Evolutionary conservation across 495 filamentous ascomycete genomes (phyloP).

Genomic region (Annulohypoxylon bovei): DNA sequence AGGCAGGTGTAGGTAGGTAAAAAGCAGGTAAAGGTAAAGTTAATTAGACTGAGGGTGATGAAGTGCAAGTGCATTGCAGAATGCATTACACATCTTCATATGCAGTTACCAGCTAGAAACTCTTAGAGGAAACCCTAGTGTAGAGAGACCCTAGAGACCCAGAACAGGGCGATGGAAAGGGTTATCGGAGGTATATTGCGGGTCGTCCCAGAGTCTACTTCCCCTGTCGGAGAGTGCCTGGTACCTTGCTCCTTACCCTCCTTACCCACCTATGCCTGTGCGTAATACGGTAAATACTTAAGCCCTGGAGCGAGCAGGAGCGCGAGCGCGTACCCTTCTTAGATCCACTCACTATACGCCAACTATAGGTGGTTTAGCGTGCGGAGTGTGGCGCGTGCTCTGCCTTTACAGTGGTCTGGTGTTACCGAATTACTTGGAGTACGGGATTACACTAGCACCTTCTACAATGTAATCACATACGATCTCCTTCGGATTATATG

Average conservation of each 20-base stretch:
- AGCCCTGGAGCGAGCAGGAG: slow-evolving; percentile 1
- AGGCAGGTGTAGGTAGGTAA: slow-evolving; percentile 12
- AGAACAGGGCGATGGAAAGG: slow-evolving; percentile 19
- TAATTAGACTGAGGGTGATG: slow-evolving; percentile 38
- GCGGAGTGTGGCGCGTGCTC: slow-evolving; percentile 31
- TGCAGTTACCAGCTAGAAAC: slow-evolving; percentile 38
- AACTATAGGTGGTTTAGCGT: slow-evolving; percentile 28
- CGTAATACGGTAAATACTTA: slow-evolving; percentile 41
- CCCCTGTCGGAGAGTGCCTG: slow-evolving; percentile 29
- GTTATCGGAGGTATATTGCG: slow-evolving; percentile 35
- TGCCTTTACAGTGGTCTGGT: slow-evolving; percentile 7
- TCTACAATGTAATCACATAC: slow-evolving; percentile 5
- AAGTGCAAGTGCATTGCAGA: slow-evolving; percentile 20
- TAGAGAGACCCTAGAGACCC: background rate
- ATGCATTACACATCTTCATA: slow-evolving; percentile 1
- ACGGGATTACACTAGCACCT: slow-evolving; percentile 12
- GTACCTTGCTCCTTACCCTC: slow-evolving; percentile 32
- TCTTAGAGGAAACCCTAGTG: background rate
- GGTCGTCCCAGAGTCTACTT: slow-evolving; percentile 31
- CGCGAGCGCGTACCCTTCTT: background rate
- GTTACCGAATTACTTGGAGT: slow-evolving; percentile 4
- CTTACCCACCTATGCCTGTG: slow-evolving; percentile 24
- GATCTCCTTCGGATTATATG: slow-evolving; percentile 3
- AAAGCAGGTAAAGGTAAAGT: background rate
- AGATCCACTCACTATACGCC: slow-evolving; percentile 3